phyloP scores from a whole-genome alignment of 352 stramenopile genomes.

The Phytophthora sp. region DNA sequence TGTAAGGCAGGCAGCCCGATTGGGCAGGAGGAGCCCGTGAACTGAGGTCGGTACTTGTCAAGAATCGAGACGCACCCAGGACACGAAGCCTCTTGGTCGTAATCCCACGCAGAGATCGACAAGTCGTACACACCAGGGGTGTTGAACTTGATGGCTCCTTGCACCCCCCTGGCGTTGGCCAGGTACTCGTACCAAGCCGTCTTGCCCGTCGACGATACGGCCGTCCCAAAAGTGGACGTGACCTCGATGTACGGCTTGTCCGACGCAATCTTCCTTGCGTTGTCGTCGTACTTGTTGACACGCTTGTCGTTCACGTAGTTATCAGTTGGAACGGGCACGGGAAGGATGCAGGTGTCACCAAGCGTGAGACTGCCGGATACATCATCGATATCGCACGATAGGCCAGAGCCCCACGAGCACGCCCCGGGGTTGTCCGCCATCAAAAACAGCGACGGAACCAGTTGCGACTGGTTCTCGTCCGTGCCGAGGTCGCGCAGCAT shows the following conservation, averaged over 20 bases:
- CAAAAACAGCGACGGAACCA: not conserved
- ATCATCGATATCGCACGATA: not conserved
- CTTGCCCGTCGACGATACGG: not conserved
- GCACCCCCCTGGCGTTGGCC: conserved; percentile 16
- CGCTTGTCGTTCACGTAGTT: conserved; percentile 58
- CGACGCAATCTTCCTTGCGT: not conserved
- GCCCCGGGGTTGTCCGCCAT: not conserved
- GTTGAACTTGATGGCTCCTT: conserved; percentile 38
- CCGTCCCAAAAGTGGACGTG: not conserved
- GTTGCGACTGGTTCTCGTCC: not conserved
- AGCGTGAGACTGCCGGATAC: conserved; percentile 3
- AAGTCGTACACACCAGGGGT: conserved; percentile 50
- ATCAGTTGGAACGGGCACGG: conserved; percentile 51
- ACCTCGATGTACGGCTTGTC: conserved; percentile 13
- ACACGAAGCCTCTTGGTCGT: conserved; percentile 34
- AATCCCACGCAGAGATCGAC: conserved; percentile 45
- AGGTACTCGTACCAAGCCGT: conserved; percentile 49
- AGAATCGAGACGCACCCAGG: conserved; percentile 49
- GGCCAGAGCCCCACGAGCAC: not conserved
- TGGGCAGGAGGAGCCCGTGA: not conserved
- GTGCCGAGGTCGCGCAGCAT: conserved; percentile 3
- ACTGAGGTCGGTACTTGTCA: conserved; percentile 45
- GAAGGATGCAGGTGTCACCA: not conserved
- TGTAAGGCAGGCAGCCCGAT: not conserved
- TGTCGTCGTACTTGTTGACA: conserved; percentile 30